Conservation (phyloP, 306 rosid genomes). For the Vigna angularis region DNA sequence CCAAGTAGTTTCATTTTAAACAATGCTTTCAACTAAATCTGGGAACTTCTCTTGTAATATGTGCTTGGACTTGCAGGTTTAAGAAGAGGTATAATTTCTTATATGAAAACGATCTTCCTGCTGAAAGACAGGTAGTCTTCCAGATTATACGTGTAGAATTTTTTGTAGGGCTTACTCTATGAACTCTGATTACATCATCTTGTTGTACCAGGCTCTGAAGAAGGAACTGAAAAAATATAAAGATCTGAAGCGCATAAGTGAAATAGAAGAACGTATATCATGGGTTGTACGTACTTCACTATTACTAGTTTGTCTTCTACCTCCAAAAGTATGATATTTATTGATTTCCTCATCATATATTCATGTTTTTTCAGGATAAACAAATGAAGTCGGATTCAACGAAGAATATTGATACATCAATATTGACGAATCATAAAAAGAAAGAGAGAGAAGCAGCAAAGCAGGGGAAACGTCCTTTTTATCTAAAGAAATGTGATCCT, state of each 20-base stretch:
- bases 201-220: conserved; percentile 55
- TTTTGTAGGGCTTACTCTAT: conserved; percentile 26
- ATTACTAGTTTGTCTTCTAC: conserved; percentile 35
- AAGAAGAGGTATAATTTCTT: conserved; percentile 77
- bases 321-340: conserved; percentile 4
- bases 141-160: neutral
- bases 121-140: conserved; percentile 54
- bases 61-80: conserved; percentile 62
- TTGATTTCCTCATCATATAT: neutral
- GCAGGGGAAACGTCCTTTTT: conserved; percentile 77
- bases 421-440: conserved; percentile 74
- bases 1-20: conserved; percentile 24
- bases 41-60: conserved; percentile 8
- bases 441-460: conserved; percentile 82
- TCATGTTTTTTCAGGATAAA: conserved; percentile 64
- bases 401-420: conserved; percentile 54
- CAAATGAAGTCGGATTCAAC: conserved; percentile 60
- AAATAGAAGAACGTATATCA: conserved; percentile 57
- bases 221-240: conserved; percentile 58
- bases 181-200: conserved; percentile 26
- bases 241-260: conserved; percentile 61
- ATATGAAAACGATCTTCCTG: conserved; percentile 59
- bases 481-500: conserved; percentile 66
- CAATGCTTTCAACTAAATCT: conserved; percentile 23
- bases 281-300: conserved; percentile 65